Percentiles rank a stretch among this genome's conserved stretches.
Evolutionary conservation across 495 filamentous ascomycete species (phyloP).

Genomic region (Talaromyces thailandensis): DNA sequence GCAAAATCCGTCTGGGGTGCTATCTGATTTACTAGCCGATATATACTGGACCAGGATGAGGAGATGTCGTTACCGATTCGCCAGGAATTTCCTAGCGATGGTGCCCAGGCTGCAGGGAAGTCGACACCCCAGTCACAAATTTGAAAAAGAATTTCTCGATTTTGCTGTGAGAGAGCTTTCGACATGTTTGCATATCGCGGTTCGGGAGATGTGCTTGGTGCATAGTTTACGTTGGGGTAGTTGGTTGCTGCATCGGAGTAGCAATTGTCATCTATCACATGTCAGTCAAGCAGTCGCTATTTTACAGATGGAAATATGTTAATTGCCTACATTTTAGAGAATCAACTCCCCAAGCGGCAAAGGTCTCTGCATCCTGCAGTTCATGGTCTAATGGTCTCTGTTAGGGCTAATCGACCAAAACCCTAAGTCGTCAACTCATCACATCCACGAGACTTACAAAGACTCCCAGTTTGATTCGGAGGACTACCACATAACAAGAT

Average conservation of each 20-base stretch:
- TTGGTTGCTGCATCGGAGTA: slow-evolving; percentile 30
- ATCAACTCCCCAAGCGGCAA: slow-evolving; percentile 35
- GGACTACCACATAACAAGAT: slow-evolving; percentile 20
- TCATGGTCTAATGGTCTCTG: slow-evolving; percentile 26
- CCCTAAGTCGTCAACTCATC: not conserved
- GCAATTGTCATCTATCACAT: slow-evolving; percentile 39
- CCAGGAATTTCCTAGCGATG: slow-evolving; percentile 38
- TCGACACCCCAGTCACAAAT: slow-evolving; percentile 47
- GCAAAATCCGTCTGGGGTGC: slow-evolving; percentile 28
- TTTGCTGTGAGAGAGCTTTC: slow-evolving; percentile 12
- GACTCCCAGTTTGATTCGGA: slow-evolving; percentile 17
- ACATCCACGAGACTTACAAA: slow-evolving; percentile 13
- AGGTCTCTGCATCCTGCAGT: slow-evolving; percentile 31
- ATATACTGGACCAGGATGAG: slow-evolving; percentile 41
- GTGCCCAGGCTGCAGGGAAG: slow-evolving; percentile 40
- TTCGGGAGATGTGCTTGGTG: slow-evolving; percentile 20
- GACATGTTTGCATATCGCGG: slow-evolving; percentile 26
- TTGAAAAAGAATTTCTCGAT: slow-evolving; percentile 34
- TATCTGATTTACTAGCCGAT: slow-evolving; percentile 39
- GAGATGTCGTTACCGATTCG: slow-evolving; percentile 48
- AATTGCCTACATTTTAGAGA: slow-evolving; percentile 30
- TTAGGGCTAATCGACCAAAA: slow-evolving; percentile 12
- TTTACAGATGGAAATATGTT: not conserved
- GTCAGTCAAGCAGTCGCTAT: not conserved
- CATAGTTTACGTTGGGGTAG: slow-evolving; percentile 32